Conservation (phyloP, 345 rosid genomes). For the Hevea brasiliensis region DNA sequence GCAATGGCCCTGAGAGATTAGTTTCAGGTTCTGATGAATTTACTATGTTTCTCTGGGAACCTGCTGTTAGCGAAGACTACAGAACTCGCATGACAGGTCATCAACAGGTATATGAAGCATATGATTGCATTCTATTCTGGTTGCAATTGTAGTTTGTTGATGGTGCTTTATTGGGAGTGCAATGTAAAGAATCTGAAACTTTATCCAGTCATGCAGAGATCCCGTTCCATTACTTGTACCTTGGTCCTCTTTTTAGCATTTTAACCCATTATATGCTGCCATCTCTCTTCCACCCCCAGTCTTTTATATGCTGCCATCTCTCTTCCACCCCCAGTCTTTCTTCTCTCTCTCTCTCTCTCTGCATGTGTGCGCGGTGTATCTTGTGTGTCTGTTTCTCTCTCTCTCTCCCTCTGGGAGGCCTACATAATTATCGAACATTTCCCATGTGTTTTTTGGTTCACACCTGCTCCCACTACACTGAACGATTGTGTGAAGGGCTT, state of each 20-base stretch:
- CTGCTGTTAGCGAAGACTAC: conserved; percentile 71
- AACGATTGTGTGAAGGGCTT: background rate
- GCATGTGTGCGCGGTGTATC: background rate
- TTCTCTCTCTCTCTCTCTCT: too few species aligned
- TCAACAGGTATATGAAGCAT: conserved; percentile 59
- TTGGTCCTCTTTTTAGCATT: background rate
- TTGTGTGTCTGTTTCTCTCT: background rate
- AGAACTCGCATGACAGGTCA: conserved; percentile 88
- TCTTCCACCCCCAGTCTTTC: too few species aligned
- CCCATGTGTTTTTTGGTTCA: background rate
- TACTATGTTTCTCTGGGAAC: conserved; percentile 98
- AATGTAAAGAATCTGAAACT: background rate
- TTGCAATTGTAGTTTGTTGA: conserved; percentile 3
- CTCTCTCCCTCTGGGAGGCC: too few species aligned
- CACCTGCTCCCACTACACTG: background rate
- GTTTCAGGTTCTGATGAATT: conserved; percentile 96
- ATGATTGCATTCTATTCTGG: background rate
- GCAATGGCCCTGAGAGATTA: conserved; percentile 79
- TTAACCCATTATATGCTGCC: background rate
- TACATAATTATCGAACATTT: too few species aligned
- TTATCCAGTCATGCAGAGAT: background rate
- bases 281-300: background rate
- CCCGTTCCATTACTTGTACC: background rate
- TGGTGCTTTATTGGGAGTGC: conserved; percentile 3
- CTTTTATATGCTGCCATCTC: too few species aligned